These are phyloP conservation scores for Dalbergia cultrata DNA, from an alignment of 306 rosid genomes.

Conservation along the genomic window DNA sequence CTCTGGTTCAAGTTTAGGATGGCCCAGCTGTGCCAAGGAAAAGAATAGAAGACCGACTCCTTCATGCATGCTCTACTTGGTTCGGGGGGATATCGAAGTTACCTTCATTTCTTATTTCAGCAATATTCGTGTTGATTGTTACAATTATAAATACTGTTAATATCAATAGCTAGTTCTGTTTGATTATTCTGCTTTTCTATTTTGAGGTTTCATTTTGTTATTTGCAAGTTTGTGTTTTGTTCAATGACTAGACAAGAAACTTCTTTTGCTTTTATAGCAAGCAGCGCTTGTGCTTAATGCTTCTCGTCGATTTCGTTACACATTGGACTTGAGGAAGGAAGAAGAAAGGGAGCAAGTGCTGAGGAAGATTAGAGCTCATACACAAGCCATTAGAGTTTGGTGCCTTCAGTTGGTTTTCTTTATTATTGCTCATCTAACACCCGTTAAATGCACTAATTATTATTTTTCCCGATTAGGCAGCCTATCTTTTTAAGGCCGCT, in stretches of 20 bases:
- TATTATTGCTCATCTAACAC: conserved; percentile 14
- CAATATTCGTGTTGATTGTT: conserved; percentile 19
- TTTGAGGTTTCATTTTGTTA: conserved; percentile 7
- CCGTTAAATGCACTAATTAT: conserved; percentile 33
- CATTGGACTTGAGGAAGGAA: conserved; percentile 90
- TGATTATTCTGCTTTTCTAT: conserved; percentile 14
- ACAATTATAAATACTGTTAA: conserved; percentile 18
- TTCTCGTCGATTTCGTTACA: conserved; percentile 96
- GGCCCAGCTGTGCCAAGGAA: too few relatives aligned
- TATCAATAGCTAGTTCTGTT: conserved; percentile 22
- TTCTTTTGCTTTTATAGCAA: conserved; percentile 63
- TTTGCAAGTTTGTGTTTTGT: conserved; percentile 6
- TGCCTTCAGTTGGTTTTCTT: conserved; percentile 36
- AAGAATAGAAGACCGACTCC: too few relatives aligned
- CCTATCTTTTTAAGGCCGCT: conserved; percentile 72
- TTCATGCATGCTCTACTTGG: too few relatives aligned
- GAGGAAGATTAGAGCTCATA: conserved; percentile 79
- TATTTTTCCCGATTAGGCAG: conserved; percentile 66
- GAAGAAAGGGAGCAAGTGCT: conserved; percentile 69
- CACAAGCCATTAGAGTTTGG: conserved; percentile 75
- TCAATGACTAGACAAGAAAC: conserved; percentile 26
- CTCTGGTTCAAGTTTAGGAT: too few relatives aligned
- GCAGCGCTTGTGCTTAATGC: conserved; percentile 96
- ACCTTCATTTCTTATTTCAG: not conserved
- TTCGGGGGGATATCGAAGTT: too few relatives aligned